Base-by-base conservation (phyloP, 306 rosid genomes). In the Carpinus fangiana region DNA sequence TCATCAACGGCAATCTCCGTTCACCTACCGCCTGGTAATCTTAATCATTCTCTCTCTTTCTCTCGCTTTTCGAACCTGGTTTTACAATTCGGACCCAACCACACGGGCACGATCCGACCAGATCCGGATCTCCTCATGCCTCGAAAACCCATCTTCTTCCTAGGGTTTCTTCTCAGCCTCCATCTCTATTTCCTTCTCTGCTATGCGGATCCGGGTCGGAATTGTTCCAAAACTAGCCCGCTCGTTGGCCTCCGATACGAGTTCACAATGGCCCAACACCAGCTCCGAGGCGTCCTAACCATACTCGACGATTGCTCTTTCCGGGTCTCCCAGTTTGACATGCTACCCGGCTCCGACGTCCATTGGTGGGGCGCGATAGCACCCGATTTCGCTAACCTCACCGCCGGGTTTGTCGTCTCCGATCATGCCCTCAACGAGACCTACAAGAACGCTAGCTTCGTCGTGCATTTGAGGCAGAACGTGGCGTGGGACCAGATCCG, bases 191-290 rank as follows among this genome's bases (percentile, higher is more conserved):
- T 78, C 31, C n/a, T 67, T 26, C 61, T 90, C 53, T 71, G 84
- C 34, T 50, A 83, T 90, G 96, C 89, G 76, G 89, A 89, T 88
- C 84, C 84, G 46, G 84, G 73, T 68, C 79, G 83, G 38, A 62
- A 60, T 23, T 94, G 98, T 82, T 31, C 84, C 53, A 83, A 85
- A 56, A 72, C 70, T 75, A 87, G 85, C 66, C 70, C 87, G 5
- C 23, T 88, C 21, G 86, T 87, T 43, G 80, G 79, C 81, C 86
- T 57, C 31, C 87, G 82, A 59, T 80, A 87, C 45, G 91, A 87
- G 4, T 89, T 94, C 84, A 45, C 73, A 70, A 89, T 94, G 98
- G 89, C 90, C 51, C 98, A 92, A 75, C 98, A 89, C 70, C 98
- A 94, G 65, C 87, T 94, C 11, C 77, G 98, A 75, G 98, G 98